Base-by-base conservation (phyloP, 2,329 filamentous ascomycete species). In the Annulohypoxylon truncatum region DNA sequence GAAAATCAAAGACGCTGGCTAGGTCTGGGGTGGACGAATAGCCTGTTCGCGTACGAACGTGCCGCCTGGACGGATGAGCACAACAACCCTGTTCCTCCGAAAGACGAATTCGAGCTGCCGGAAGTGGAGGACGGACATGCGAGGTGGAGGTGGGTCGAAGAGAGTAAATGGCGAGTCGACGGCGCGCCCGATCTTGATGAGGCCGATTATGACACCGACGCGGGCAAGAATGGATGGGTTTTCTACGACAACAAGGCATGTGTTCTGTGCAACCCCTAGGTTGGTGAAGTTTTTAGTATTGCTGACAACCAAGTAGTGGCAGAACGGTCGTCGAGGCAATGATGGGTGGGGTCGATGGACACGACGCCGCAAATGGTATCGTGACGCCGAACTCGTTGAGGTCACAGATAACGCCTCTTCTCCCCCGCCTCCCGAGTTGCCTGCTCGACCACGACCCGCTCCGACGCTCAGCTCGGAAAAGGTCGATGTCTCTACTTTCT, bases 311-410 rank as follows among this genome's bases (percentile, higher is more conserved):
- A 4, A 20, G 58, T 51, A 96, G 91, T 99, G 96, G 96, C 90
- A 94, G 77, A 91, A 93, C 72, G 94, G 94, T 15, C 90, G 92
- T 13, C 87, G 93, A 64, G 93, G 92, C 2, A 85, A 88, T 76
- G 96, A 99, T 73, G 93, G 94, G 56, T 99, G 96, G 96, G 92
- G 92, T 40, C 89, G 93, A 61, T 99, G 97, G 85, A 99, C 96
- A 0, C 88, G 96, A 12, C 89, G 96, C 20, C 84, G 96, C 67
- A 97, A 98, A 80, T 99, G 96, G 96, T 96, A 93, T 76, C 92
- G 96, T 38, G 96, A 98, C 76, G 96, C 96, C 8, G 96, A 99
- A 80, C 87, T 99, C 2, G 93, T 97, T 31, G 96, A 99, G 76
- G 81, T 90, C 8, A 79, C 82, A 18, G 76, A 76, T 4, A 73